Conservation (phyloP, 352 stramenopile species). For the Globisporangium recalcitrans region DNA sequence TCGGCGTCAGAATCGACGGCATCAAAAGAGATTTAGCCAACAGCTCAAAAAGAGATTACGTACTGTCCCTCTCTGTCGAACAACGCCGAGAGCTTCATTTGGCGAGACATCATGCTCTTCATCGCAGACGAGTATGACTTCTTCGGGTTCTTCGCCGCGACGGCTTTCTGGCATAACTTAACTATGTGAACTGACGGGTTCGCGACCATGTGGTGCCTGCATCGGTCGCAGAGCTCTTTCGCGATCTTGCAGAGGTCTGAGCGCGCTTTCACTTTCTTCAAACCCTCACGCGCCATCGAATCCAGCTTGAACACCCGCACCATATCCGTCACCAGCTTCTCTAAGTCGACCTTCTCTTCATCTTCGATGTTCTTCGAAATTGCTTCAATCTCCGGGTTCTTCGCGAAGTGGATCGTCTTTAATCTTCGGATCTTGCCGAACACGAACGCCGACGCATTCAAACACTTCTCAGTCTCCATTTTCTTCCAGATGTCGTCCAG, state of each 20-base stretch:
- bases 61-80: constrained; percentile 74
- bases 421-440: constrained; percentile 63
- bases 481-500: constrained; percentile 85
- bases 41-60: constrained; percentile 18
- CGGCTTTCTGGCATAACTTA: constrained; percentile 70
- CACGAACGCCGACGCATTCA: constrained; percentile 63
- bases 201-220: constrained; percentile 71
- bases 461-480: constrained; percentile 65
- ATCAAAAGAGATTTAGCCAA: neutral
- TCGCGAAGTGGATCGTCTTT: constrained; percentile 65
- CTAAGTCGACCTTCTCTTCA: constrained; percentile 47
- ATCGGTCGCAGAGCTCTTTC: constrained; percentile 73
- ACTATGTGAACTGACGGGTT: constrained; percentile 82
- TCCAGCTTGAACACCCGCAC: constrained; percentile 74
- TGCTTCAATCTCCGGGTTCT: constrained; percentile 49
- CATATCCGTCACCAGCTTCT: constrained; percentile 54
- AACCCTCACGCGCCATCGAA: constrained; percentile 67
- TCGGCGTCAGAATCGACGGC: neutral
- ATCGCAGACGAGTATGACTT: constrained; percentile 81
- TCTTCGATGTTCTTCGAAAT: constrained; percentile 58
- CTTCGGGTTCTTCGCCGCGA: constrained; percentile 67
- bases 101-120: constrained; percentile 83
- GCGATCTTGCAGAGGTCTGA: constrained; percentile 68
- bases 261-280: constrained; percentile 55
- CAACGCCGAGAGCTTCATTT: constrained; percentile 74